These are phyloP conservation scores for Dictyostelium brefeldianum DNA, from an alignment of 78 protist species.

Conservation along the genomic window DNA sequence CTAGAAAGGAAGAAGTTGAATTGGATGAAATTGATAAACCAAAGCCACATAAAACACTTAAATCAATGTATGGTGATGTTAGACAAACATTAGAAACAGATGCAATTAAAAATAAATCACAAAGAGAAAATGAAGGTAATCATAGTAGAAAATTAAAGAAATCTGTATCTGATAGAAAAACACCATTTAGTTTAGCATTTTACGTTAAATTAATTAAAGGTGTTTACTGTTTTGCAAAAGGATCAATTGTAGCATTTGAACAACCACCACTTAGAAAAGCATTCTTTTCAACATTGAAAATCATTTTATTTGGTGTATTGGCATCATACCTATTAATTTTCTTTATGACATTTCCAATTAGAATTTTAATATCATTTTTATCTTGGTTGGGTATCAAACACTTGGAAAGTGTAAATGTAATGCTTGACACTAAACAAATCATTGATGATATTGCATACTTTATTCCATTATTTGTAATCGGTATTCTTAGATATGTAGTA, in stretches of 20 bases:
- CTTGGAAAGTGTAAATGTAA: background rate
- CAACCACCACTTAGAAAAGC: background rate
- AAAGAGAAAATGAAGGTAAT: background rate
- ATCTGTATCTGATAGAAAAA: slow-evolving; percentile 40
- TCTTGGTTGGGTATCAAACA: background rate
- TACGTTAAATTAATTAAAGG: slow-evolving; percentile 57
- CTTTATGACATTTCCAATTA: slow-evolving; percentile 20
- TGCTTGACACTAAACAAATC: slow-evolving; percentile 6
- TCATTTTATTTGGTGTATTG: slow-evolving; percentile 24
- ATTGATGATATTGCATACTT: slow-evolving; percentile 28
- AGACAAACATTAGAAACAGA: background rate
- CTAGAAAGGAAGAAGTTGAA: background rate
- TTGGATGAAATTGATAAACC: background rate
- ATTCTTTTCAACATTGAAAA: slow-evolving; percentile 18
- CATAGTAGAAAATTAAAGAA: background rate
- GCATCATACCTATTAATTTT: slow-evolving; percentile 17
- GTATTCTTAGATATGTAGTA: slow-evolving; percentile 50
- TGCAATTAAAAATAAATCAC: background rate
- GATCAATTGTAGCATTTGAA: background rate
- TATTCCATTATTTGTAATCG: slow-evolving; percentile 55
- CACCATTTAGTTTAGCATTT: slow-evolving; percentile 25
- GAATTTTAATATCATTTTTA: background rate
- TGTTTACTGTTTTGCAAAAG: background rate
- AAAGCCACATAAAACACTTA: background rate
- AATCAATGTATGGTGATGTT: background rate